A percentile compares a stretch with the other conserved stretches of the same genome.
phyloP scores from a whole-genome alignment of 805 yeast species.

The Lachancea sp. region DNA sequence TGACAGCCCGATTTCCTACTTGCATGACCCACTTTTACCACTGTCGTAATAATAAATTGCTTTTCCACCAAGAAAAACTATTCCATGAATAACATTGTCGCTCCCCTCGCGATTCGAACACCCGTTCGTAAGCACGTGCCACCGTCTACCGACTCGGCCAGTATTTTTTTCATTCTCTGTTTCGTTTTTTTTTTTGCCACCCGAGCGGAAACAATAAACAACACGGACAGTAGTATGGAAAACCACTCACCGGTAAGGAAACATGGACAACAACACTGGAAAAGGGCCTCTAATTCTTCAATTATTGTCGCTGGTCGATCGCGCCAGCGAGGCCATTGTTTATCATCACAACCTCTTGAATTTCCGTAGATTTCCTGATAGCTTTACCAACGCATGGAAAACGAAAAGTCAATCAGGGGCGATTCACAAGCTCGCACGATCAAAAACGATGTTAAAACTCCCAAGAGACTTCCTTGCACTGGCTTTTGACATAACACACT shows the following conservation, averaged over 20 bases:
- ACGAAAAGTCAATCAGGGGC: not conserved
- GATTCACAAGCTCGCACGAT: not conserved
- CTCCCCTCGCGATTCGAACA: not conserved
- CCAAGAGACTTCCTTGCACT: not conserved
- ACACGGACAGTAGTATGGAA: not conserved
- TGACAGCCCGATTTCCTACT: no score
- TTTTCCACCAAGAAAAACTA: no score
- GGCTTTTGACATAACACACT: not conserved
- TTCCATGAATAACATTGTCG: no score
- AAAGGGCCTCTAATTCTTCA: no score
- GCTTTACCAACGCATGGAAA: no score
- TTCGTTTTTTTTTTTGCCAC: constrained; percentile 1
- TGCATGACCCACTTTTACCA: no score
- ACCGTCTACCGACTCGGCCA: not conserved
- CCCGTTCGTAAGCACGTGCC: not conserved
- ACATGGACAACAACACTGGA: not conserved
- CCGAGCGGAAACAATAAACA: not conserved
- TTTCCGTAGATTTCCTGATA: no score
- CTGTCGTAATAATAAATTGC: no score
- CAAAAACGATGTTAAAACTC: not conserved
- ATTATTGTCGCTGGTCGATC: no score
- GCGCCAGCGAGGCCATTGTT: no score
- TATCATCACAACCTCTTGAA: no score
- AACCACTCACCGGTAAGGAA: not conserved
- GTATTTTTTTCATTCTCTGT: not conserved